phyloP scores from a whole-genome alignment of 202 grass and related monocot species.

The Zizania palustris region DNA sequence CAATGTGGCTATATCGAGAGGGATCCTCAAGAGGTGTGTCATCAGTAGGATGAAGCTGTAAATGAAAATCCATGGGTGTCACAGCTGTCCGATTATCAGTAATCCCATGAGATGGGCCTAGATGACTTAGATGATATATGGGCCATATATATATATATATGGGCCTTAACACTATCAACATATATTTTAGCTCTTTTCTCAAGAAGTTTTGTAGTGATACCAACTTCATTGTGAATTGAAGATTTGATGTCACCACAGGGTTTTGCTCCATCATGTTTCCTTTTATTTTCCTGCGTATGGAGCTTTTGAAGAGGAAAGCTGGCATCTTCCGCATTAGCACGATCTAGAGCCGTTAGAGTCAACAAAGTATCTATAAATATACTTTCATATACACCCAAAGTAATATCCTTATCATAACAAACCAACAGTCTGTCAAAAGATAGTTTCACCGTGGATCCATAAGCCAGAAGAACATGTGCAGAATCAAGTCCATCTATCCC shows the following conservation, averaged over 20 bases:
- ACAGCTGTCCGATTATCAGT: too few relatives aligned
- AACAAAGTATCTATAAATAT: conserved; percentile 57
- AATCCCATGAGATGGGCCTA: too few relatives aligned
- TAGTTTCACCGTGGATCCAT: conserved; percentile 89
- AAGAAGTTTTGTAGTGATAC: conserved; percentile 34
- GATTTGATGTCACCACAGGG: conserved; percentile 44
- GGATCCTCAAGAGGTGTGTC: too few relatives aligned
- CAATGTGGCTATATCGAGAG: too few relatives aligned
- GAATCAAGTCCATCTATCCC: conserved; percentile 61
- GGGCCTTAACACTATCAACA: conserved; percentile 12
- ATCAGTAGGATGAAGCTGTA: too few relatives aligned
- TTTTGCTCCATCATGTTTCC: conserved; percentile 68
- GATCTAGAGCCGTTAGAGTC: conserved; percentile 86
- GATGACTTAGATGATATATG: too few relatives aligned
- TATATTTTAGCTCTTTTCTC: conserved; percentile 65
- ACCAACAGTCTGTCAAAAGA: conserved; percentile 81
- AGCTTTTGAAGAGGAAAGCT: conserved; percentile 83
- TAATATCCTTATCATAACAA: conserved; percentile 71
- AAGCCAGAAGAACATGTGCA: conserved; percentile 72
- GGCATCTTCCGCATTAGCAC: conserved; percentile 95
- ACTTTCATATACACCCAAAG: conserved; percentile 63
- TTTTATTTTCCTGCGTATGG: conserved; percentile 82
- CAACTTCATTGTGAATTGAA: conserved; percentile 36
- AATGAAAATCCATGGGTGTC: too few relatives aligned
- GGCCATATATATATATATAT: too few relatives aligned